phyloP scores from a whole-genome alignment of 2,329 filamentous ascomycete genomes.

The Nemania abortiva region DNA sequence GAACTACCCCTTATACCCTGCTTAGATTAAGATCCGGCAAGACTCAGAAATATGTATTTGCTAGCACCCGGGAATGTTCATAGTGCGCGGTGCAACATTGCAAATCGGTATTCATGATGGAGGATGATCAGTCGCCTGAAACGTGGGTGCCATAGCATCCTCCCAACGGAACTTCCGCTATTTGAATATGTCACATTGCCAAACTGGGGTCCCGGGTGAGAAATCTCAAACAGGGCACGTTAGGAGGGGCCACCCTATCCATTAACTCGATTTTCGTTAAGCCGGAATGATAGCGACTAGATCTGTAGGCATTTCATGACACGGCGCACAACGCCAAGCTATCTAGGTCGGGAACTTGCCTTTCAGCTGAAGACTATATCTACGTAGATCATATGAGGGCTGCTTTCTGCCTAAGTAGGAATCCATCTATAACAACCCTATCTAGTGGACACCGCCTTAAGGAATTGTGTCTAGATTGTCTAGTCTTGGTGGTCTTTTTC shows the following conservation, averaged over 20 bases:
- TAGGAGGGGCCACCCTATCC: too few species aligned
- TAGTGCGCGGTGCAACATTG: constrained; percentile 6
- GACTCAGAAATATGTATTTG: constrained; percentile 14
- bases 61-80: constrained; percentile 21
- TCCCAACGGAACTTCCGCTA: background rate
- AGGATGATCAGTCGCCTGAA: constrained; percentile 10
- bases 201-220: constrained; percentile 1
- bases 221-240: background rate
- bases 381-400: background rate
- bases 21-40: background rate
- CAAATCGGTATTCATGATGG: background rate
- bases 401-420: background rate
- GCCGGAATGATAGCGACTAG: background rate
- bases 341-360: background rate
- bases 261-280: too few species aligned
- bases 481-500: background rate
- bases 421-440: constrained; percentile 2
- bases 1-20: background rate
- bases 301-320: too few species aligned
- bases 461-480: constrained; percentile 3
- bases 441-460: background rate
- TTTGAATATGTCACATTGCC: background rate
- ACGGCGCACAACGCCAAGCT: constrained; percentile 10
- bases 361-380: constrained; percentile 9
- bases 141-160: background rate